phyloP scores from a whole-genome alignment of 208 protist genomes.

The Lotmaria passim region DNA sequence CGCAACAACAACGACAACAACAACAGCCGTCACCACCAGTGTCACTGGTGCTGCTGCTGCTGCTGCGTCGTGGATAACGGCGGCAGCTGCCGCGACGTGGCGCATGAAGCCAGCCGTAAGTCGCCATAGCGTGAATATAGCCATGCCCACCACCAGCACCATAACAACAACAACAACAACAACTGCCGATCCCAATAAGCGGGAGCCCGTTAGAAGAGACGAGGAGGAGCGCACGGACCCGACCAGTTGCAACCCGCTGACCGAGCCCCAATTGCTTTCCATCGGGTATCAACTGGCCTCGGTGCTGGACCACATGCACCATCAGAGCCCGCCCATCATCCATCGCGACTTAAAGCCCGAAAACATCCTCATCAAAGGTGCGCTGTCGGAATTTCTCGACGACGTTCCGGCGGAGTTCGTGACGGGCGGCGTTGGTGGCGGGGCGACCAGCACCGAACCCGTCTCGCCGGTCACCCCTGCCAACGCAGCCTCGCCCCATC shows the following conservation, averaged over 20 bases:
- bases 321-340: slow-evolving; percentile 94
- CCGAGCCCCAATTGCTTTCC: slow-evolving; percentile 73
- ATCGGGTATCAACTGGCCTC: slow-evolving; percentile 82
- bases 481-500: not conserved
- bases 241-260: slow-evolving; percentile 51
- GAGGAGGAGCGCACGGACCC: slow-evolving; percentile 13
- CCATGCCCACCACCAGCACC: too few species aligned
- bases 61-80: slow-evolving; percentile 14
- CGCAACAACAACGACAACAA: too few species aligned
- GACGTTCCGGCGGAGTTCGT: slow-evolving; percentile 13
- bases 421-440: not conserved
- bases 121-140: not conserved
- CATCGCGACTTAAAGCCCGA: slow-evolving; percentile 98
- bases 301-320: slow-evolving; percentile 78
- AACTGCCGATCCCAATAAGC: not conserved
- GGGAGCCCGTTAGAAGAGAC: not conserved
- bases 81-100: slow-evolving; percentile 26
- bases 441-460: not conserved
- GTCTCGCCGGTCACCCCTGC: not conserved
- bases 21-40: too few species aligned
- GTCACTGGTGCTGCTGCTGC: too few species aligned
- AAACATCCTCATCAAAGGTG: slow-evolving; percentile 87
- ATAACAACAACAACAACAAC: not conserved
- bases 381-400: slow-evolving; percentile 30
- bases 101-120: slow-evolving; percentile 11